Conservation (phyloP, 345 rosid species). For the Cochlearia excelsa region DNA sequence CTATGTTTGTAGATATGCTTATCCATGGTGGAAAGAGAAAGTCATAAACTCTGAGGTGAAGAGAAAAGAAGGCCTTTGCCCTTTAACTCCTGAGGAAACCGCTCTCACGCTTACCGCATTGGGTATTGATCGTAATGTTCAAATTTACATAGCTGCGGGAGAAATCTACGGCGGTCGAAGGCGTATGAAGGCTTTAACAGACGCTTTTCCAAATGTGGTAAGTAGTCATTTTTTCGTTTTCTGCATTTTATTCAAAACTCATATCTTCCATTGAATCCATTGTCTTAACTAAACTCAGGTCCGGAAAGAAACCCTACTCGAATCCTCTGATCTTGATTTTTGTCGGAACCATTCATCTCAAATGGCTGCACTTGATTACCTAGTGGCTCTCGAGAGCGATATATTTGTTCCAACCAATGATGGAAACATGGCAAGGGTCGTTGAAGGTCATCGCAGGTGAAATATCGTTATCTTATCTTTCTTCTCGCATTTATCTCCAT, state of each 20-base stretch:
- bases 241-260: neutral
- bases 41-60: constrained; percentile 73
- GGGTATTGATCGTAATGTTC: constrained; percentile 73
- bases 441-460: constrained; percentile 97
- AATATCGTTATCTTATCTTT: neutral
- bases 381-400: constrained; percentile 87
- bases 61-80: constrained; percentile 90
- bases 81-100: constrained; percentile 96
- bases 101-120: constrained; percentile 68
- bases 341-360: constrained; percentile 81
- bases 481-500: neutral
- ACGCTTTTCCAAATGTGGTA: constrained; percentile 83
- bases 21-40: constrained; percentile 89
- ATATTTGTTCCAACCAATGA: constrained; percentile 87
- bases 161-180: constrained; percentile 84
- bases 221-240: constrained; percentile 30
- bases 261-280: constrained; percentile 14
- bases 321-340: constrained; percentile 57
- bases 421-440: constrained; percentile 98
- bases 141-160: constrained; percentile 93
- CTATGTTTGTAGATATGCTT: constrained; percentile 64
- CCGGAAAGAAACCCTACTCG: constrained; percentile 73
- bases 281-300: constrained; percentile 49
- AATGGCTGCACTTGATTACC: constrained; percentile 90
- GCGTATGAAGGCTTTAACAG: constrained; percentile 60